Conservation (phyloP, 2,329 filamentous ascomycete genomes). For the Periglandula ipomoeae region DNA sequence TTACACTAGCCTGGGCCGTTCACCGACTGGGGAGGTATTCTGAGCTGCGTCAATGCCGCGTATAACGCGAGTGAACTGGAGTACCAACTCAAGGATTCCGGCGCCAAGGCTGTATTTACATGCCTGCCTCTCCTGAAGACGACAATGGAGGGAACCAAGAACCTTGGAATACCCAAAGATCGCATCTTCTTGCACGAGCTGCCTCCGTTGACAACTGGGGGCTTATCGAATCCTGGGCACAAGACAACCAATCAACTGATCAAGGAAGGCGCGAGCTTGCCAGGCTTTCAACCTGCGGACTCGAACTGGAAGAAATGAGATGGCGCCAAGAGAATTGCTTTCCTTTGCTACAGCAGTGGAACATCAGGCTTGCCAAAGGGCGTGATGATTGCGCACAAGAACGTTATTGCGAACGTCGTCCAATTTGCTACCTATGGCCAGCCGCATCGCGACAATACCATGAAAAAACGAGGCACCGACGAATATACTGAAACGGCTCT, state of each 20-base stretch:
- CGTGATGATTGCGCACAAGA: slow-evolving; percentile 68
- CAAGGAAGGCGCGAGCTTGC: slow-evolving; percentile 35
- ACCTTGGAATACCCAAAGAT: slow-evolving; percentile 49
- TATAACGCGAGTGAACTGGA: slow-evolving; percentile 58
- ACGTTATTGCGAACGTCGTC: slow-evolving; percentile 64
- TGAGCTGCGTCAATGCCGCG: slow-evolving; percentile 60
- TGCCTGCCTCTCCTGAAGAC: slow-evolving; percentile 53
- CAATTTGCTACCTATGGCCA: slow-evolving; percentile 41
- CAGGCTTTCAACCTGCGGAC: slow-evolving; percentile 38
- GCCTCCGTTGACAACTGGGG: slow-evolving; percentile 39
- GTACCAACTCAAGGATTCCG: slow-evolving; percentile 56
- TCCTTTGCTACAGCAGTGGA: slow-evolving; percentile 65
- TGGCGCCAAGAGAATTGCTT: slow-evolving; percentile 54
- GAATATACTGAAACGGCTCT: slow-evolving; percentile 28
- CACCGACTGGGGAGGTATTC: slow-evolving; percentile 59
- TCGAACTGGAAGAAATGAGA: slow-evolving; percentile 45
- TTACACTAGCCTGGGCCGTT: slow-evolving; percentile 45
- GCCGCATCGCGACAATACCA: slow-evolving; percentile 19
- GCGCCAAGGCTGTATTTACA: slow-evolving; percentile 60
- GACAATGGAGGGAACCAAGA: slow-evolving; percentile 52
- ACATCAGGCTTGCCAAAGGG: slow-evolving; percentile 69
- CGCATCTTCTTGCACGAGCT: slow-evolving; percentile 58
- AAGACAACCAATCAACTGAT: slow-evolving; percentile 57
- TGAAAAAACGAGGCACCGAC: slow-evolving; percentile 12
- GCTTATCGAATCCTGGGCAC: slow-evolving; percentile 57